Percentiles rank a stretch among this genome's conserved stretches.
These are phyloP conservation scores for Suaeda aralocaspica DNA, from an alignment of 148 eudicot genomes.

Conservation along the genomic window DNA sequence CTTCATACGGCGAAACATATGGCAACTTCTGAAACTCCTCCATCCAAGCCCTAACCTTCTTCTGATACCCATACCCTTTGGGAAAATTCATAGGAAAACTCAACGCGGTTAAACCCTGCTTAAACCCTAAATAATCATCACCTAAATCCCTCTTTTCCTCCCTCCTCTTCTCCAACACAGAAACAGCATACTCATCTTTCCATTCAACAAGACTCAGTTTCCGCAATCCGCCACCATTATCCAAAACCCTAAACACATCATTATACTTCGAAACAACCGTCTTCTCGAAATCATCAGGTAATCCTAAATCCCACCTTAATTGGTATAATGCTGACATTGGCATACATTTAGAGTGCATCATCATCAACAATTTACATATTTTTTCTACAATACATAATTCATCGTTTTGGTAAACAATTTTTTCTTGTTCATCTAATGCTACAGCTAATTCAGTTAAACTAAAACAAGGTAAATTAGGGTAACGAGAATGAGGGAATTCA, in stretches of 20 bases:
- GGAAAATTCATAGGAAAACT: constrained; percentile 79
- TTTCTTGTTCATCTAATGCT: constrained; percentile 52
- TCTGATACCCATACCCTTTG: constrained; percentile 78
- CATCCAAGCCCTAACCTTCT: constrained; percentile 93
- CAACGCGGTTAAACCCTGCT: constrained; percentile 55
- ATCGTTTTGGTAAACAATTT: constrained; percentile 30
- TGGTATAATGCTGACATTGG: constrained; percentile 56
- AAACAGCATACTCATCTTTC: constrained; percentile 61
- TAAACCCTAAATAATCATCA: constrained; percentile 46
- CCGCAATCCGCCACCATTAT: constrained; percentile 47
- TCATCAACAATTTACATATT: constrained; percentile 64
- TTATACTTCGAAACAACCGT: constrained; percentile 44
- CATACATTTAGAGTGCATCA: constrained; percentile 44
- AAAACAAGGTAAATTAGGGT: constrained; percentile 68
- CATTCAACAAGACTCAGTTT: constrained; percentile 56
- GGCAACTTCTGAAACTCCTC: constrained; percentile 94
- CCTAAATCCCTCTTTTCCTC: constrained; percentile 45
- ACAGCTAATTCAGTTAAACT: constrained; percentile 55
- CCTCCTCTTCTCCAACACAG: constrained; percentile 50
- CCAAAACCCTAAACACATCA: constrained; percentile 47
- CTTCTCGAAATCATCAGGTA: constrained; percentile 70
- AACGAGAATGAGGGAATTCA: constrained; percentile 77
- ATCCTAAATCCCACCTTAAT: constrained; percentile 84
- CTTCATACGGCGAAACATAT: constrained; percentile 85
- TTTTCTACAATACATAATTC: constrained; percentile 48